phyloP scores from a whole-genome alignment of 305 asterid genomes.

The Fraxinus dipetala region DNA sequence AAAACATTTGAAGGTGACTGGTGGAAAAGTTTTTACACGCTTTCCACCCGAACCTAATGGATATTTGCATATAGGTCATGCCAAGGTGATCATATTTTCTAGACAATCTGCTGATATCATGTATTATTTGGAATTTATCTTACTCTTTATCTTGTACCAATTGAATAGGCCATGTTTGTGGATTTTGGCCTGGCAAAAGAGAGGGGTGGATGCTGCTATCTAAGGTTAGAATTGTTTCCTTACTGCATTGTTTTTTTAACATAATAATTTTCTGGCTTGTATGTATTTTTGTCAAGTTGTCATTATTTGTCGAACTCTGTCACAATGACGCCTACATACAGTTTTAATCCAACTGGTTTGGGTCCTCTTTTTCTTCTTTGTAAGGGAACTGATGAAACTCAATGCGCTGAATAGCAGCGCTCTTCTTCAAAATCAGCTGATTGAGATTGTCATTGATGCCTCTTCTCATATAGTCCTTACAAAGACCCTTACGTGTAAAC shows the following conservation, averaged over 20 bases:
- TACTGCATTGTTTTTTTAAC: background rate
- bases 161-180: conserved; percentile 85
- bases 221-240: conserved; percentile 55
- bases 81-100: conserved; percentile 59
- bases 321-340: background rate
- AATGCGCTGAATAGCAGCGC: background rate
- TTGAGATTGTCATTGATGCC: background rate
- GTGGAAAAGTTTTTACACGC: conserved; percentile 77
- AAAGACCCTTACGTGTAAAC: background rate
- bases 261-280: background rate
- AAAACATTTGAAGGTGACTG: conserved; percentile 68
- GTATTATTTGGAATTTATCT: conserved; percentile 6
- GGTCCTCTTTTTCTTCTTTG: background rate
- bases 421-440: background rate
- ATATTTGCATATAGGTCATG: conserved; percentile 92
- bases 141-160: conserved; percentile 18
- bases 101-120: conserved; percentile 13
- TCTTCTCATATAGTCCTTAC: background rate
- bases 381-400: background rate
- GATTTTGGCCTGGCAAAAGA: conserved; percentile 95
- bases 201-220: conserved; percentile 85
- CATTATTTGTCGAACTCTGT: background rate
- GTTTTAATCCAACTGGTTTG: background rate
- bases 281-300: background rate
- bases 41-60: conserved; percentile 99